Evolutionary conservation across 2,329 filamentous ascomycete species (phyloP).

Genomic region (Monosporascus sp.): DNA sequence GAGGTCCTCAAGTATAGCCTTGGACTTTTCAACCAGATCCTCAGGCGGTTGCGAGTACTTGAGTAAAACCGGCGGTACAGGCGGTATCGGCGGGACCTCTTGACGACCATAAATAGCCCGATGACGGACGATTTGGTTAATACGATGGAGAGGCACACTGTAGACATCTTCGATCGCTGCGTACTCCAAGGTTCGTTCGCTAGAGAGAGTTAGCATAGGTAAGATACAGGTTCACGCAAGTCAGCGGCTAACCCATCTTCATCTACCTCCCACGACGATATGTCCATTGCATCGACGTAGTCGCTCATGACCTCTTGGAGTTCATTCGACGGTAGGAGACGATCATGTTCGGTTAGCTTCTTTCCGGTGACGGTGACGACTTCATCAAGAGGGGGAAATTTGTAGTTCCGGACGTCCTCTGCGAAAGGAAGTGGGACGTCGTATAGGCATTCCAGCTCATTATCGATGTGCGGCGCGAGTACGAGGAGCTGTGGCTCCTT

Average conservation of each 20-base stretch:
- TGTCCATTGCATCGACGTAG: conserved; percentile 90
- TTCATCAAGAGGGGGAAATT: conserved; percentile 83
- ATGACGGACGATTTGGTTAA: conserved; percentile 79
- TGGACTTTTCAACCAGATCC: conserved; percentile 55
- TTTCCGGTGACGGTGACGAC: conserved; percentile 85
- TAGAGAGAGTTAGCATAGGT: conserved; percentile 23
- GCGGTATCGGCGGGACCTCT: conserved; percentile 42
- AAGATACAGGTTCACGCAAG: conserved; percentile 14
- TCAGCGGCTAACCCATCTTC: conserved; percentile 60
- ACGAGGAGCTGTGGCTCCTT: conserved; percentile 73
- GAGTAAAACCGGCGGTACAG: conserved; percentile 59
- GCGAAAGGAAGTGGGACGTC: conserved; percentile 89
- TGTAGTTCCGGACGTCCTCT: conserved; percentile 86
- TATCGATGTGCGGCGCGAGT: conserved; percentile 73
- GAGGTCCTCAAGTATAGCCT: conserved; percentile 56
- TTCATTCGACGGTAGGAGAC: conserved; percentile 71
- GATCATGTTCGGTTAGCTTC: conserved; percentile 72
- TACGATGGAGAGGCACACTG: conserved; percentile 79
- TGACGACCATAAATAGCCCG: conserved; percentile 71
- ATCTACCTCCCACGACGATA: conserved; percentile 65
- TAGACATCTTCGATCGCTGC: conserved; percentile 75
- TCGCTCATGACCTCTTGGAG: conserved; percentile 78
- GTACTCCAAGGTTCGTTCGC: conserved; percentile 52
- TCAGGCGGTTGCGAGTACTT: conserved; percentile 70
- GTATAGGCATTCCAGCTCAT: conserved; percentile 76